phyloP scores from a whole-genome alignment of 768 basidiomycete genomes.

The Grammothele lineata region DNA sequence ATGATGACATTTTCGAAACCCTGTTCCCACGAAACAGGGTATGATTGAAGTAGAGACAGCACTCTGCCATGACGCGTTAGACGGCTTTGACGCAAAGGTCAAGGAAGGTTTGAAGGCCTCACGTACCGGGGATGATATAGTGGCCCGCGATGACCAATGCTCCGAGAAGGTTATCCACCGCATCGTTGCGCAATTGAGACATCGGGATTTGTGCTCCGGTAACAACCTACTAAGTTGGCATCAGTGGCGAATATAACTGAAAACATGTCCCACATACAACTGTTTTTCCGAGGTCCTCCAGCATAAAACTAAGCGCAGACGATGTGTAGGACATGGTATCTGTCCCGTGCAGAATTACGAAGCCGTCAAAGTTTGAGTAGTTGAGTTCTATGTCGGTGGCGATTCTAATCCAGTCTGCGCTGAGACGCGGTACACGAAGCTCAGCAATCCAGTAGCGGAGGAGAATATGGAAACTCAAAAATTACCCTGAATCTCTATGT shows the following conservation, averaged over 20 bases:
- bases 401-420: slow-evolving; percentile 82
- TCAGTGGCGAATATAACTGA: too few relatives aligned
- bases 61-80: slow-evolving; percentile 47
- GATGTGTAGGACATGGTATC: slow-evolving; percentile 91
- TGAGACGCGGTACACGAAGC: neutral
- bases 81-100: neutral
- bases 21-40: slow-evolving; percentile 83
- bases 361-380: slow-evolving; percentile 81
- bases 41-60: slow-evolving; percentile 87
- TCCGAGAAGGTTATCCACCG: slow-evolving; percentile 89
- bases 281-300: slow-evolving; percentile 91
- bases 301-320: slow-evolving; percentile 83
- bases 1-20: slow-evolving; percentile 78
- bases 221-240: slow-evolving; percentile 51
- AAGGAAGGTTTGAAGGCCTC: neutral
- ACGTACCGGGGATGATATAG: slow-evolving; percentile 84
- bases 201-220: slow-evolving; percentile 94
- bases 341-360: slow-evolving; percentile 86
- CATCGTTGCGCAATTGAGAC: slow-evolving; percentile 89
- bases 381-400: slow-evolving; percentile 92
- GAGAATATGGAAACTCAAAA: neutral
- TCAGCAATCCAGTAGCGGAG: neutral
- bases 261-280: slow-evolving; percentile 46
- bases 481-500: slow-evolving; percentile 76
- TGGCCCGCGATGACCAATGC: slow-evolving; percentile 87